Conservation (phyloP, 352 stramenopile genomes). For the Phytophthora constricta region DNA sequence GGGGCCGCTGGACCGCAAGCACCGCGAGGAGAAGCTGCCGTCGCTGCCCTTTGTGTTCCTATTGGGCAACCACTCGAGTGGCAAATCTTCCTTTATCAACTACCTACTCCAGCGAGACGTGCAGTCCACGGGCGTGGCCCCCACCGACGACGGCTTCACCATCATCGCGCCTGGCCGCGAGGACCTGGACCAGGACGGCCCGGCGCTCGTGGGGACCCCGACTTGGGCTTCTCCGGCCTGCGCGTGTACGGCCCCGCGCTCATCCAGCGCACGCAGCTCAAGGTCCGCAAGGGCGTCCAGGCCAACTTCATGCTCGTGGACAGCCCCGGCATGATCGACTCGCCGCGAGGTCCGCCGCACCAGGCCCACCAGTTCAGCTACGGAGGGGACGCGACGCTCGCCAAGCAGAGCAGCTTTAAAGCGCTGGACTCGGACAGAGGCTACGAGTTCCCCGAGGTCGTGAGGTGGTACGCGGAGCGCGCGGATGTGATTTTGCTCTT, state of each 20-base stretch:
- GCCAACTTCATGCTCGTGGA: conserved; percentile 99
- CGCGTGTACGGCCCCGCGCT: conserved; percentile 96
- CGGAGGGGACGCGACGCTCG: conserved; percentile 40
- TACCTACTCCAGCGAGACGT: conserved; percentile 96
- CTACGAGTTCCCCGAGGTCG: conserved; percentile 98
- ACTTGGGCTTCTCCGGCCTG: conserved; percentile 97
- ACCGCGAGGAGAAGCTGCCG: conserved; percentile 92
- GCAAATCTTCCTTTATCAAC: conserved; percentile 99
- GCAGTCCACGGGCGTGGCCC: conserved; percentile 99
- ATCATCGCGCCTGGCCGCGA: conserved; percentile 96
- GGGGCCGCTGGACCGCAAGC: conserved; percentile 87
- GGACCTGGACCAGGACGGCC: conserved; percentile 98
- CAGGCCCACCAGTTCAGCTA: conserved; percentile 64
- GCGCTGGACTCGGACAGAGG: conserved; percentile 84
- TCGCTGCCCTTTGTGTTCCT: conserved; percentile 98
- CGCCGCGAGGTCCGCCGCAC: conserved; percentile 78
- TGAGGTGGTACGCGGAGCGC: conserved; percentile 98
- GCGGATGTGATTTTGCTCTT: conserved; percentile 99
- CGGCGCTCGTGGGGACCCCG: conserved; percentile 96
- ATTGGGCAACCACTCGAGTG: conserved; percentile 98
- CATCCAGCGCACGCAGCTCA: conserved; percentile 98
- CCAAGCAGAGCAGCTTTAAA: conserved; percentile 37
- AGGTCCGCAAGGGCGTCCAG: conserved; percentile 94
- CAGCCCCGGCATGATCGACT: conserved; percentile 99
- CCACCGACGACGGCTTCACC: conserved; percentile 99